Conservation (phyloP, 495 filamentous ascomycete genomes). For the Venustampulla echinocandica region DNA sequence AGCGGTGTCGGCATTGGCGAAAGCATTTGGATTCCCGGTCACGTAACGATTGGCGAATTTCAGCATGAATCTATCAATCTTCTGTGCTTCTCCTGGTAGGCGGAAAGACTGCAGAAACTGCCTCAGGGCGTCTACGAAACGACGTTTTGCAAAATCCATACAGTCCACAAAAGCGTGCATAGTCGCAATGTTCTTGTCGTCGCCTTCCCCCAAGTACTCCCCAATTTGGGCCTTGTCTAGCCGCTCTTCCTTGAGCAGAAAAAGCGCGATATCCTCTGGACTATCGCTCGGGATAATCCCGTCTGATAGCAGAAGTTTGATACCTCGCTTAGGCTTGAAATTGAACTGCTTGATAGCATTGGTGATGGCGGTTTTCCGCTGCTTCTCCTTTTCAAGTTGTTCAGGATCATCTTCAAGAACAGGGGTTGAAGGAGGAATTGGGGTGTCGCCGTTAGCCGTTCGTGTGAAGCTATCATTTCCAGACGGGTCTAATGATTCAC, state of each 20-base stretch:
- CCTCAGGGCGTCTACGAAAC: constrained; percentile 87
- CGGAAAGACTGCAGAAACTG: constrained; percentile 93
- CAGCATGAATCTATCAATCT: constrained; percentile 99
- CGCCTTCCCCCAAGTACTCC: constrained; percentile 91
- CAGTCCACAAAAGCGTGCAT: constrained; percentile 97
- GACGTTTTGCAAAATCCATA: constrained; percentile 90
- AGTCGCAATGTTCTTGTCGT: constrained; percentile 82
- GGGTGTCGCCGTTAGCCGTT: constrained; percentile 47
- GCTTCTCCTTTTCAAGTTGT: constrained; percentile 87
- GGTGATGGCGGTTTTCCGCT: constrained; percentile 81
- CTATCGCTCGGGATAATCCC: constrained; percentile 73
- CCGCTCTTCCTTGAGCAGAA: constrained; percentile 63
- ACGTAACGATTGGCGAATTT: constrained; percentile 97
- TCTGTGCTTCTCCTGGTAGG: constrained; percentile 92
- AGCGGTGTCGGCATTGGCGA: constrained; percentile 95
- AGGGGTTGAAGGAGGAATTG: constrained; percentile 62
- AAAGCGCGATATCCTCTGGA: constrained; percentile 76
- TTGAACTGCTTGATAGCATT: constrained; percentile 92
- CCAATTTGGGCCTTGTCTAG: constrained; percentile 88
- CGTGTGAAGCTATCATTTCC: constrained; percentile 36
- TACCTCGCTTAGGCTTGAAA: constrained; percentile 91
- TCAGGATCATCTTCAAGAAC: constrained; percentile 79
- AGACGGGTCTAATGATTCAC: constrained; percentile 71
- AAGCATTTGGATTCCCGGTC: constrained; percentile 90
- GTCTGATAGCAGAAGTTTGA: constrained; percentile 72